Evolutionary conservation across 495 filamentous ascomycete genomes (phyloP).

Genomic region (Lindgomyces ingoldianus): DNA sequence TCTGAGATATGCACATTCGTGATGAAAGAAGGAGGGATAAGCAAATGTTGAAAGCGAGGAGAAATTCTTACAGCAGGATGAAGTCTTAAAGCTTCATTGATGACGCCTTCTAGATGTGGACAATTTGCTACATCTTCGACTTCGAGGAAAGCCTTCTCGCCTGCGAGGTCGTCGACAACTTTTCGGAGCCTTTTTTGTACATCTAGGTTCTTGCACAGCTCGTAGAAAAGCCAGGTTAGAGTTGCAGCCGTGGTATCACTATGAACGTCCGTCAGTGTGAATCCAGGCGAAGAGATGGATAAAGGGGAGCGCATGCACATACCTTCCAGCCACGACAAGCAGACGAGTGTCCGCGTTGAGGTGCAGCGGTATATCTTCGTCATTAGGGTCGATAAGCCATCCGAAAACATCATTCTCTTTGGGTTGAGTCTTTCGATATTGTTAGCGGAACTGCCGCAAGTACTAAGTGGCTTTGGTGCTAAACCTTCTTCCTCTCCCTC

Average conservation of each 20-base stretch:
- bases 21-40: background rate
- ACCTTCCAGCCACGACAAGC: slow-evolving; percentile 32
- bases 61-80: slow-evolving; percentile 24
- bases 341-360: slow-evolving; percentile 21
- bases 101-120: slow-evolving; percentile 33
- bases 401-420: slow-evolving; percentile 25
- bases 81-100: slow-evolving; percentile 35
- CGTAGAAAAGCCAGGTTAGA: slow-evolving; percentile 29
- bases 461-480: background rate
- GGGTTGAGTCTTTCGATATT: slow-evolving; percentile 7
- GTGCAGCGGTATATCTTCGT: slow-evolving; percentile 15
- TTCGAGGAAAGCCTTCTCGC: slow-evolving; percentile 9
- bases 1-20: background rate
- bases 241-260: slow-evolving; percentile 34
- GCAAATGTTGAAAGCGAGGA: background rate
- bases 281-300: background rate
- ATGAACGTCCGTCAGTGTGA: background rate
- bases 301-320: background rate
- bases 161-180: slow-evolving; percentile 13
- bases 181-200: slow-evolving; percentile 9
- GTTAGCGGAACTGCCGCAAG: background rate
- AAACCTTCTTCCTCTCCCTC: slow-evolving; percentile 28
- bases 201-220: slow-evolving; percentile 23
- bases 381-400: slow-evolving; percentile 16
- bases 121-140: slow-evolving; percentile 16